Conservation (phyloP, 139 green algal genomes). For the Coelastrella sp. region DNA sequence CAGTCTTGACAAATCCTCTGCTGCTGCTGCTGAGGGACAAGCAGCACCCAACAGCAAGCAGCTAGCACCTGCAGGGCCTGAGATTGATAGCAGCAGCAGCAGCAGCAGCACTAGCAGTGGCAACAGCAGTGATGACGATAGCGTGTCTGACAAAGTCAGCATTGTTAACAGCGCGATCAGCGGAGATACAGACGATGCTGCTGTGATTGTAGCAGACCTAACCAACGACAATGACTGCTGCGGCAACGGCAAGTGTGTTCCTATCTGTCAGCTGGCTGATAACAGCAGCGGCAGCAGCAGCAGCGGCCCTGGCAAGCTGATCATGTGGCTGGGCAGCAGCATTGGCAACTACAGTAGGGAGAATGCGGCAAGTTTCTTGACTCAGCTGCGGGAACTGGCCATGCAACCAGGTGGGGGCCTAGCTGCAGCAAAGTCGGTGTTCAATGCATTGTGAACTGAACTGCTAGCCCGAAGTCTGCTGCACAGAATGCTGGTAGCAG, state of each 20-base stretch:
- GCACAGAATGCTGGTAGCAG: no score
- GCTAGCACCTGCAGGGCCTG: neutral
- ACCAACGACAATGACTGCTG: no score
- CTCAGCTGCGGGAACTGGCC: neutral
- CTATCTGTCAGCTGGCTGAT: neutral
- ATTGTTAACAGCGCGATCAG: no score
- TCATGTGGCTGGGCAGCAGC: constrained; percentile 42
- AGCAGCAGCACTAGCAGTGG: neutral
- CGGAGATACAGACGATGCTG: no score
- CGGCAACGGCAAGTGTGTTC: no score
- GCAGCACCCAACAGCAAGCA: neutral
- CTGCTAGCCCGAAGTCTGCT: no score
- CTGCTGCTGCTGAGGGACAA: neutral
- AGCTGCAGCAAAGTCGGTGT: no score
- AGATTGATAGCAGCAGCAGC: neutral
- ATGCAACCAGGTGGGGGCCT: constrained; percentile 24
- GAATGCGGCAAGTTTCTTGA: neutral
- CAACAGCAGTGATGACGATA: no score
- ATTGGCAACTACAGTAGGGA: constrained; percentile 30
- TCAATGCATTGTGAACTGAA: no score
- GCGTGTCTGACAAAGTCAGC: no score
- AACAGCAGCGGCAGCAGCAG: neutral
- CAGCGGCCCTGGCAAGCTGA: constrained; percentile 1
- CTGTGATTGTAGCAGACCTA: no score
- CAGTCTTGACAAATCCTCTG: neutral